Evolutionary conservation across 2,329 filamentous ascomycete genomes (phyloP).

Genomic region (Alternaria sp.): DNA sequence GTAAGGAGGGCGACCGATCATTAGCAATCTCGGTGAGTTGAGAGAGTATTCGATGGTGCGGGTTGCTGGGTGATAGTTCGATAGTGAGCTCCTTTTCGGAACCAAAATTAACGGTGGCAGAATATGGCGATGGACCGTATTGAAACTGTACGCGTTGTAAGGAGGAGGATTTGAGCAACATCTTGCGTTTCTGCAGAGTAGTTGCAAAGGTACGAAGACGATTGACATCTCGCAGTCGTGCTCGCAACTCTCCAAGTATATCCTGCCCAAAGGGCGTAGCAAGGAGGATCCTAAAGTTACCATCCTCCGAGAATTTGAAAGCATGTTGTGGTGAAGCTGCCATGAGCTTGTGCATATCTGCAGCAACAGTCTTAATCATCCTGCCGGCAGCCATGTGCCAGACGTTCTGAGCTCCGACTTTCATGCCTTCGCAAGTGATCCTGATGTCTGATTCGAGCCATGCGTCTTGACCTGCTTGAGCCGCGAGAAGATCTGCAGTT

Average conservation of each 20-base stretch:
- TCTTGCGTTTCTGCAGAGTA: conserved; percentile 66
- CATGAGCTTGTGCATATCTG: conserved; percentile 51
- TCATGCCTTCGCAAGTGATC: conserved; percentile 45
- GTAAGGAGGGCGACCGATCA: conserved; percentile 63
- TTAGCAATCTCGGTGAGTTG: conserved; percentile 68
- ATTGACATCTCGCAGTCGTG: conserved; percentile 71
- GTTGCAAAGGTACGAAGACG: conserved; percentile 75
- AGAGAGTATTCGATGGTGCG: conserved; percentile 70
- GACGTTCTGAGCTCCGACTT: conserved; percentile 39
- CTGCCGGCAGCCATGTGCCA: conserved; percentile 53
- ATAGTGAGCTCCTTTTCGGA: conserved; percentile 61
- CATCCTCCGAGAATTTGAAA: conserved; percentile 68
- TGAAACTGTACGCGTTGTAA: conserved; percentile 68
- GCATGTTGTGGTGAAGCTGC: conserved; percentile 63
- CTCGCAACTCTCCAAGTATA: conserved; percentile 66
- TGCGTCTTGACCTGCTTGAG: conserved; percentile 28
- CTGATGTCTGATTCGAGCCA: conserved; percentile 43
- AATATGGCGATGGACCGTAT: conserved; percentile 65
- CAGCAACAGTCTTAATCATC: conserved; percentile 46
- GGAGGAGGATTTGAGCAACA: conserved; percentile 67
- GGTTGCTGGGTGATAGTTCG: conserved; percentile 68
- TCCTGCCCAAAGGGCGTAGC: conserved; percentile 66
- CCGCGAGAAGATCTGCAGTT: conserved; percentile 37
- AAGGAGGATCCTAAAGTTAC: conserved; percentile 70
- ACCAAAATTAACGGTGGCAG: conserved; percentile 66